phyloP scores from a whole-genome alignment of 2,329 filamentous ascomycete species.

The Scedosporium boydii region DNA sequence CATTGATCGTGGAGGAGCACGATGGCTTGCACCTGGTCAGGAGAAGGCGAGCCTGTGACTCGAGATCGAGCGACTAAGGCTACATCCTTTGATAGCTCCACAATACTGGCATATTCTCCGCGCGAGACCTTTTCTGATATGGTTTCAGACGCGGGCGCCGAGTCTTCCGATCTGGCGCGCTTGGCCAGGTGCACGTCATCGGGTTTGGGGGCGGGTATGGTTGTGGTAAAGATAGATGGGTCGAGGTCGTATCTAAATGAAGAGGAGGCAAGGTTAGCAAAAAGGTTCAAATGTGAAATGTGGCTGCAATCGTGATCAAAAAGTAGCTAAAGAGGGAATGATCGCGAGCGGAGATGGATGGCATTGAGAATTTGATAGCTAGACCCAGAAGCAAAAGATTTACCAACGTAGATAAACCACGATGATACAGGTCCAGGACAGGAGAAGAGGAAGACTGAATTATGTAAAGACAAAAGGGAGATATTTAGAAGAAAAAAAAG shows the following conservation, averaged over 20 bases:
- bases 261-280: background rate
- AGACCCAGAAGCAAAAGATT: too few species aligned
- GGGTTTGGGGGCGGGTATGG: constrained; percentile 8
- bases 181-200: constrained; percentile 47
- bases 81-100: constrained; percentile 54
- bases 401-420: too few species aligned
- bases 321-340: too few species aligned
- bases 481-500: background rate
- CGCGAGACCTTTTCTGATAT: constrained; percentile 45
- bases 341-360: too few species aligned
- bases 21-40: background rate
- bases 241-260: constrained; percentile 39
- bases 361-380: too few species aligned
- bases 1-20: background rate
- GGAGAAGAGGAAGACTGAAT: too few species aligned
- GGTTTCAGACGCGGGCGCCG: constrained; percentile 22
- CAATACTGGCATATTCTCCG: constrained; percentile 48
- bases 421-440: too few species aligned
- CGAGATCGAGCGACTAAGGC: constrained; percentile 37
- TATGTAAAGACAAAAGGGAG: background rate
- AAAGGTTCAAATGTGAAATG: background rate
- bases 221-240: constrained; percentile 1
- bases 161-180: constrained; percentile 47
- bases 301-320: background rate
- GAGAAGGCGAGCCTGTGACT: constrained; percentile 25